A percentile compares a stretch with the other conserved stretches of the same genome.
These are phyloP conservation scores for Mycena vitilis DNA, from an alignment of 768 basidiomycete species.

Conservation along the genomic window DNA sequence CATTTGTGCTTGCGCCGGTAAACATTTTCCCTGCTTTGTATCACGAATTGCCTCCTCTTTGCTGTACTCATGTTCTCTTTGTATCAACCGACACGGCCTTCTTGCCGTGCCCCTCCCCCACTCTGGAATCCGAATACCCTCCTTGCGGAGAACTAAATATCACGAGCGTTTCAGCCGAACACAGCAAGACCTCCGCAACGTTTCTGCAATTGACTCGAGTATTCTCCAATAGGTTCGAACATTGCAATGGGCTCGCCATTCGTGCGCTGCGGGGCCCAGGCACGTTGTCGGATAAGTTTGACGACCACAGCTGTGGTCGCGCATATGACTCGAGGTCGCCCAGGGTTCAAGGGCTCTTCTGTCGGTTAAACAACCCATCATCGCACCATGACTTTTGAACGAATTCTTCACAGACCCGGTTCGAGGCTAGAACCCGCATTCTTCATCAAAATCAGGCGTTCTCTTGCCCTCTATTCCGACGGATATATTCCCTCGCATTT, in stretches of 20 bases:
- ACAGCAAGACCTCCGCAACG: slow-evolving; percentile 12
- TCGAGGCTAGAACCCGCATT: neutral
- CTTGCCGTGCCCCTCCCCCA: neutral
- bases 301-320: neutral
- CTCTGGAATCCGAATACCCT: slow-evolving; percentile 6
- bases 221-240: neutral
- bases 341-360: slow-evolving; percentile 7
- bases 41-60: neutral
- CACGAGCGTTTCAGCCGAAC: neutral
- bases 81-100: slow-evolving; percentile 1
- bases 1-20: slow-evolving; percentile 2
- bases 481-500: slow-evolving; percentile 9
- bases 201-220: slow-evolving; percentile 9
- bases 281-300: slow-evolving; percentile 24
- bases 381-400: too few species aligned
- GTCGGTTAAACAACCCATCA: slow-evolving; percentile 5
- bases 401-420: slow-evolving; percentile 1
- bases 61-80: slow-evolving; percentile 6
- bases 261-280: neutral
- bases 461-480: slow-evolving; percentile 4
- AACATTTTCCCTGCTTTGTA: neutral
- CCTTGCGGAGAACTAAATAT: neutral
- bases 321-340: slow-evolving; percentile 7
- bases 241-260: slow-evolving; percentile 13
- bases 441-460: slow-evolving; percentile 17